Conservation (phyloP, 108 stramenopile species). For the Asterionellopsis glacialis region DNA sequence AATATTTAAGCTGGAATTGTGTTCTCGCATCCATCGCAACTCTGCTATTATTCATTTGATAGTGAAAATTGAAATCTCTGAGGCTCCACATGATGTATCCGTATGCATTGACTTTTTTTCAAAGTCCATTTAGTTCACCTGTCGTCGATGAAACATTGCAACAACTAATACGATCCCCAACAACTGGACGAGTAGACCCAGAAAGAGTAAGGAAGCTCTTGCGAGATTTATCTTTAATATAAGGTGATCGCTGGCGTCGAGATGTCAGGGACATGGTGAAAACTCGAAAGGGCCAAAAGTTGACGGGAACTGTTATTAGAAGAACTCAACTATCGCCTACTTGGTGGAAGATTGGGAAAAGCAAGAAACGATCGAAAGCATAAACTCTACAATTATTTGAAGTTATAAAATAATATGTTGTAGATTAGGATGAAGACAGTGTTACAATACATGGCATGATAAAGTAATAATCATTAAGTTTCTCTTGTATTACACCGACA, state of each 20-base stretch:
- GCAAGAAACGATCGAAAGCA: neutral
- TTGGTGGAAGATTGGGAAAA: neutral
- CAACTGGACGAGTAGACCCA: constrained; percentile 24
- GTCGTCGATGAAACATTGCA: constrained; percentile 44
- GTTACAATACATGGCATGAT: too few relatives aligned
- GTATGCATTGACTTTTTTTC: constrained; percentile 39
- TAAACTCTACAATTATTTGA: neutral
- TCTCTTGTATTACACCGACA: neutral
- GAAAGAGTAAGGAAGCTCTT: constrained; percentile 29
- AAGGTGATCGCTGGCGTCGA: constrained; percentile 29
- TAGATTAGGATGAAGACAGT: neutral
- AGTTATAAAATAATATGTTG: neutral
- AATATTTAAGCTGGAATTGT: too few relatives aligned
- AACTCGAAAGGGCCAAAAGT: constrained; percentile 28
- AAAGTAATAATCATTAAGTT: neutral
- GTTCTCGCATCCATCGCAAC: too few relatives aligned
- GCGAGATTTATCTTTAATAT: constrained; percentile 41
- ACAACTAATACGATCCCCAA: constrained; percentile 36
- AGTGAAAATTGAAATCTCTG: too few relatives aligned
- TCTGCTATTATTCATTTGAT: too few relatives aligned
- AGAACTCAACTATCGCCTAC: neutral
- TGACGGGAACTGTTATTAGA: constrained; percentile 18
- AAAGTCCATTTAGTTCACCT: constrained; percentile 38
- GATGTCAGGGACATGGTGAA: constrained; percentile 42
- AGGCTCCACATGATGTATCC: constrained; percentile 53